These are phyloP conservation scores for Alisma plantagoaquatica DNA, from an alignment of 106 monocot species.

Conservation along the genomic window DNA sequence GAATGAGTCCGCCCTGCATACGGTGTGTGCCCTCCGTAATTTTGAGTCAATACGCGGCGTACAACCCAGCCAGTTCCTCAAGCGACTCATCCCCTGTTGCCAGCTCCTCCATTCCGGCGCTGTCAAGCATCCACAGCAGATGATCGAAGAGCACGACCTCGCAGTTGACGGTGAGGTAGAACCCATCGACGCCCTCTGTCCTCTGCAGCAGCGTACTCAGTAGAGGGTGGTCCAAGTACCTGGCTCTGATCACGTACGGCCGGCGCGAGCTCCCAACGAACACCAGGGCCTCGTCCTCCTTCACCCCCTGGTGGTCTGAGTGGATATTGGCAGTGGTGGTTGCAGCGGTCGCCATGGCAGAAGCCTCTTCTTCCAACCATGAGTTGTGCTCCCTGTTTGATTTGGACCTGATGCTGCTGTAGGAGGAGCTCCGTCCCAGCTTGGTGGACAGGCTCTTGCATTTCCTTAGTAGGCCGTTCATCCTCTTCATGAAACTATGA, in stretches of 20 bases:
- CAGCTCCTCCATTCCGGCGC: slow-evolving; percentile 20
- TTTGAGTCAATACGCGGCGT: too few relatives aligned
- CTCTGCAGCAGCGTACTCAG: slow-evolving; percentile 50
- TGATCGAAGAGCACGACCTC: slow-evolving; percentile 93
- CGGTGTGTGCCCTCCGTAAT: too few relatives aligned
- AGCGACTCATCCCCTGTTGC: slow-evolving; percentile 18
- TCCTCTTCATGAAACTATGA: slow-evolving; percentile 70
- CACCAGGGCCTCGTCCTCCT: slow-evolving; percentile 29
- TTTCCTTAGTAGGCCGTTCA: slow-evolving; percentile 54
- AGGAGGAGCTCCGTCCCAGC: slow-evolving; percentile 37
- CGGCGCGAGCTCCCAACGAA: slow-evolving; percentile 74
- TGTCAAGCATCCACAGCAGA: slow-evolving; percentile 87
- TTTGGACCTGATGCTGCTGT: slow-evolving; percentile 32
- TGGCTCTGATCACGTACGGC: slow-evolving; percentile 47
- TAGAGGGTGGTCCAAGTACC: slow-evolving; percentile 62
- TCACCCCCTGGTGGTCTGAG: slow-evolving; percentile 6
- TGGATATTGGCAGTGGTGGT: background rate
- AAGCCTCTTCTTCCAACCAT: too few relatives aligned
- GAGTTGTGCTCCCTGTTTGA: slow-evolving; percentile 26
- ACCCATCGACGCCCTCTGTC: background rate
- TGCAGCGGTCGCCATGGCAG: too few relatives aligned
- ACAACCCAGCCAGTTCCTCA: slow-evolving; percentile 55
- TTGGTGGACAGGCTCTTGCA: slow-evolving; percentile 74
- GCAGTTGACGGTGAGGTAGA: slow-evolving; percentile 41
- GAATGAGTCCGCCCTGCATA: too few relatives aligned